Conservation (phyloP, 2,329 filamentous ascomycete genomes). For the Monilinia laxa region DNA sequence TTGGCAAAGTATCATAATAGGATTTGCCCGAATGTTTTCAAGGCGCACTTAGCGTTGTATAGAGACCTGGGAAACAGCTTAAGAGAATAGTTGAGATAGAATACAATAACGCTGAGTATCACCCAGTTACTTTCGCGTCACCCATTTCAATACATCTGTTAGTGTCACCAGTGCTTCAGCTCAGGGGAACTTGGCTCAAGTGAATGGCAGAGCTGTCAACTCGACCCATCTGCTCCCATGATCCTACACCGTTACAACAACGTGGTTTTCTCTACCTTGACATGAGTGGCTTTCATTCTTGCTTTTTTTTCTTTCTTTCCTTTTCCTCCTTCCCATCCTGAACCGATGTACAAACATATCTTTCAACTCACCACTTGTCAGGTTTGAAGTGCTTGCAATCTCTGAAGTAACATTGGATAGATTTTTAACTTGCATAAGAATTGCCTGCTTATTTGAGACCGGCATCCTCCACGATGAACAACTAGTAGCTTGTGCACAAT, state of each 20-base stretch:
- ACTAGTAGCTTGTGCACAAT: too few relatives aligned
- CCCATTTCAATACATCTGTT: neutral
- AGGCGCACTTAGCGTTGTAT: neutral
- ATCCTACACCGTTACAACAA: neutral
- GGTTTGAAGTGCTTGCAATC: too few relatives aligned
- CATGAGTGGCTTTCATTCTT: neutral
- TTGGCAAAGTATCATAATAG: conserved; percentile 4
- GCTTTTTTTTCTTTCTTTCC: neutral
- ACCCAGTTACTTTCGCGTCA: neutral
- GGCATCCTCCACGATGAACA: too few relatives aligned
- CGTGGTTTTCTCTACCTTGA: neutral
- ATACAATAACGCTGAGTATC: conserved; percentile 7
- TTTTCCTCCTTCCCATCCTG: neutral
- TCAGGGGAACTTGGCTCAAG: too few relatives aligned
- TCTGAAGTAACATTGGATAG: too few relatives aligned
- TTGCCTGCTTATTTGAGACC: too few relatives aligned
- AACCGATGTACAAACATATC: neutral
- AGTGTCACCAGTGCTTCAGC: conserved; percentile 7
- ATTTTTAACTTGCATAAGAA: too few relatives aligned
- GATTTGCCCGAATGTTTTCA: neutral
- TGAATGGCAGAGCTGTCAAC: conserved; percentile 3
- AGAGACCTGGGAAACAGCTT: neutral
- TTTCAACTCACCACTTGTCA: too few relatives aligned
- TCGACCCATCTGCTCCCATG: neutral
- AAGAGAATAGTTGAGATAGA: neutral